A percentile compares a stretch with the other conserved stretches of the same genome.
These are phyloP conservation scores for Leccinum huronense DNA, from an alignment of 1,284 basidiomycete genomes.

Conservation along the genomic window DNA sequence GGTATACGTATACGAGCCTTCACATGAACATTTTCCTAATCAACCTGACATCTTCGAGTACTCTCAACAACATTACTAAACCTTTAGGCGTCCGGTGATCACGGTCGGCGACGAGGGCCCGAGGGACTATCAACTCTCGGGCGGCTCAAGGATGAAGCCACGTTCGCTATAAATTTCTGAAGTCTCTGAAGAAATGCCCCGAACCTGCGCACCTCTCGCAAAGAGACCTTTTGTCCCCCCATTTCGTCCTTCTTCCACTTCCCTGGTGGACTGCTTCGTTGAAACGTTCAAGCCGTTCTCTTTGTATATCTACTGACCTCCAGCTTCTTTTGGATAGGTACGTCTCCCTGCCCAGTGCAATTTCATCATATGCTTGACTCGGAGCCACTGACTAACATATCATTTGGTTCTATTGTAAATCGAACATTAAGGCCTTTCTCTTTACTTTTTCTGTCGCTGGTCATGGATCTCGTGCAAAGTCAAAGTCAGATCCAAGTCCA, in stretches of 20 bases:
- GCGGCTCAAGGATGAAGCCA: conserved; percentile 15
- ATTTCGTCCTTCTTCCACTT: not conserved
- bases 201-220: not conserved
- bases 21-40: not conserved
- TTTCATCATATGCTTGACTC: not conserved
- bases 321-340: not conserved
- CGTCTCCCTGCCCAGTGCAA: not conserved
- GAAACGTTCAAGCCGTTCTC: not conserved
- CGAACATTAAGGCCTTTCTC: not conserved
- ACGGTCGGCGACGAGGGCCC: not conserved
- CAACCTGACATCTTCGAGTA: not conserved
- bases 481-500: conserved; percentile 1
- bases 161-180: conserved; percentile 11
- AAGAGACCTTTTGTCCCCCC: not conserved
- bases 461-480: not conserved
- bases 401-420: not conserved
- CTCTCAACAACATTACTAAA: not conserved
- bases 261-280: not conserved
- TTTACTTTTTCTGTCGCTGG: not conserved
- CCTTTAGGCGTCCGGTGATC: not conserved
- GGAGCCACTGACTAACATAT: not conserved
- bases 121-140: not conserved
- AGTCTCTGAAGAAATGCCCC: not conserved
- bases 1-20: not conserved
- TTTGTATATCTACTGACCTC: not conserved